A percentile compares a stretch with the other conserved stretches of the same genome.
phyloP scores from a whole-genome alignment of 2,329 filamentous ascomycete species.

The Sphaerostilbella broomeana region DNA sequence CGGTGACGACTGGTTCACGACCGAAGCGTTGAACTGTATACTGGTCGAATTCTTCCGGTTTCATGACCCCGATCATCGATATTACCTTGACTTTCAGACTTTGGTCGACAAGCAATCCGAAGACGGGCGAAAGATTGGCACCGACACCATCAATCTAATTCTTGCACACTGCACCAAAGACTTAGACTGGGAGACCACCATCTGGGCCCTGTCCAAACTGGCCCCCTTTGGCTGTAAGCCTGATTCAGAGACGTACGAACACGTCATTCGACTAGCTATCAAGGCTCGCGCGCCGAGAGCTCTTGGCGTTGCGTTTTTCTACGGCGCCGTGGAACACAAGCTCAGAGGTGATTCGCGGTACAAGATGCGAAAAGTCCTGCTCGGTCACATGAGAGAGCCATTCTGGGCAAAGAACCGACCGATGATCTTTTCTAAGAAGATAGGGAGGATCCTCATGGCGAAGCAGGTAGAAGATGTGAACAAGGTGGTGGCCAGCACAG shows the following conservation, averaged over 20 bases:
- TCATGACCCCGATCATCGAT: slow-evolving; percentile 21
- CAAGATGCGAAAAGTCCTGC: slow-evolving; percentile 22
- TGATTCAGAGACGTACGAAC: slow-evolving; percentile 28
- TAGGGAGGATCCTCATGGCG: slow-evolving; percentile 16
- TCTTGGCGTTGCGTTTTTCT: slow-evolving; percentile 28
- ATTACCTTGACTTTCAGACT: slow-evolving; percentile 22
- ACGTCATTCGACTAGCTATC: slow-evolving; percentile 34
- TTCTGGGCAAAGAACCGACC: slow-evolving; percentile 25
- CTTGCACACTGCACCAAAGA: slow-evolving; percentile 25
- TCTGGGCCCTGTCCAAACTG: slow-evolving; percentile 25
- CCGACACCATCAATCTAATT: slow-evolving; percentile 33
- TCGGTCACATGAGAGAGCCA: slow-evolving; percentile 17
- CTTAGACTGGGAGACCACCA: slow-evolving; percentile 26
- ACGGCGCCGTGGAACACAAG: slow-evolving; percentile 26
- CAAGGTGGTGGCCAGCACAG: slow-evolving; percentile 21
- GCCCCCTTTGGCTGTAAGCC: slow-evolving; percentile 19
- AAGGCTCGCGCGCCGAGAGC: slow-evolving; percentile 23
- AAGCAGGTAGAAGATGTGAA: slow-evolving; percentile 1
- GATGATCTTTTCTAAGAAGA: slow-evolving; percentile 23
- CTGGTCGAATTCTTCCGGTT: slow-evolving; percentile 38
- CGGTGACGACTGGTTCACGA: slow-evolving; percentile 39
- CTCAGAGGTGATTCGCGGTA: slow-evolving; percentile 22
- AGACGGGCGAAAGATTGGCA: slow-evolving; percentile 21
- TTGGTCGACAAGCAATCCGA: slow-evolving; percentile 22
- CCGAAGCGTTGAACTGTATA: slow-evolving; percentile 30